Evolutionary conservation across 306 rosid genomes (phyloP).

Genomic region (Glycine soja): DNA sequence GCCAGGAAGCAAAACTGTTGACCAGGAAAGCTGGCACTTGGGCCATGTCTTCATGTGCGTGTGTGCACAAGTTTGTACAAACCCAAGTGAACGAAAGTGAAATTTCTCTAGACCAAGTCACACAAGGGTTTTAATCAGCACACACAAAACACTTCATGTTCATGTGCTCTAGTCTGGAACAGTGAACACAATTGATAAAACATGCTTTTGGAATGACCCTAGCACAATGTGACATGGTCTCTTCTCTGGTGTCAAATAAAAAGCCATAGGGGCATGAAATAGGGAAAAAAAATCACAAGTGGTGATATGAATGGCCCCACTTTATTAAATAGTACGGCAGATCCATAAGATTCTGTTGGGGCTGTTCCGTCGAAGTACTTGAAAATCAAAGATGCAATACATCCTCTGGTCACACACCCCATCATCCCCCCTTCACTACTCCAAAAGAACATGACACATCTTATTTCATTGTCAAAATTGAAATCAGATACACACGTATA

Average conservation of each 20-base stretch:
- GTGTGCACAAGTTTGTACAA: conserved; percentile 29
- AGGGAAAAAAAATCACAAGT: conserved; percentile 21
- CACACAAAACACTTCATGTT: not conserved
- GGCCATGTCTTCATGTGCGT: conserved; percentile 37
- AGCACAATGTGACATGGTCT: conserved; percentile 41
- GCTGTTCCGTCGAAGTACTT: conserved; percentile 66
- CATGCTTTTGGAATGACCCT: conserved; percentile 65
- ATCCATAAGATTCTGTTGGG: conserved; percentile 75
- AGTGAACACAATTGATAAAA: conserved; percentile 47
- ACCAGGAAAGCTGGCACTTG: conserved; percentile 39
- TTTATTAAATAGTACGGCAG: conserved; percentile 51
- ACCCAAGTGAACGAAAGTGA: conserved; percentile 40
- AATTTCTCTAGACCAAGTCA: conserved; percentile 29
- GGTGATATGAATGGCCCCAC: conserved; percentile 63
- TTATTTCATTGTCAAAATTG: no score
- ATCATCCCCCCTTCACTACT: no score
- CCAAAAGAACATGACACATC: no score
- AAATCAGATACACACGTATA: no score
- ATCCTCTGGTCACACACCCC: conserved; percentile 12
- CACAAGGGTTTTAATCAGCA: not conserved
- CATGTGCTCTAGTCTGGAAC: conserved; percentile 60
- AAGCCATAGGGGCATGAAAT: conserved; percentile 47
- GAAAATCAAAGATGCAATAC: conserved; percentile 42
- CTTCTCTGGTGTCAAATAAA: conserved; percentile 1
- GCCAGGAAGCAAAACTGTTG: conserved; percentile 53